phyloP scores from a whole-genome alignment of 2,329 filamentous ascomycete genomes.

The Colletotrichum tabaci region DNA sequence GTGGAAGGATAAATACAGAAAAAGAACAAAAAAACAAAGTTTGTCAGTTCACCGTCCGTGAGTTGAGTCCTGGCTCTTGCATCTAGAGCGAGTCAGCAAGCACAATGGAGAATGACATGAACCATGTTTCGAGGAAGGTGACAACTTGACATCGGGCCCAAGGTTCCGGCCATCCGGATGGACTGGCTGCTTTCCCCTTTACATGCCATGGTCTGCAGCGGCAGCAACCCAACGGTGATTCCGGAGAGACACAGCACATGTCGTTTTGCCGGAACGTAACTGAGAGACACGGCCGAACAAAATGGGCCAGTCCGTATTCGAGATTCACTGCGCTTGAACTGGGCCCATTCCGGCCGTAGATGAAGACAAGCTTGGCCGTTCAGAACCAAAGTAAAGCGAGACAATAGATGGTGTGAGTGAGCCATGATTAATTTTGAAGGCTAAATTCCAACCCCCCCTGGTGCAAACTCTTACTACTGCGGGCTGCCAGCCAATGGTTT shows the following conservation, averaged over 20 bases:
- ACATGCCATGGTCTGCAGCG: neutral
- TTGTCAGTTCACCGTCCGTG: neutral
- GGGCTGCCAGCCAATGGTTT: neutral
- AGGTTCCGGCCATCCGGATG: neutral
- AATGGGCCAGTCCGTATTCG: neutral
- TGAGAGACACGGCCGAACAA: neutral
- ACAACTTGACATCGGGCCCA: neutral
- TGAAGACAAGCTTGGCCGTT: no score
- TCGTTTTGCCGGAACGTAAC: neutral
- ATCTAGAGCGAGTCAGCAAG: neutral
- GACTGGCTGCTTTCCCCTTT: neutral
- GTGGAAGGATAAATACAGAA: no score
- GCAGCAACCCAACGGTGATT: neutral
- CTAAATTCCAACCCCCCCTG: neutral
- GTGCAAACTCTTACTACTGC: neutral
- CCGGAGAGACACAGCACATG: neutral
- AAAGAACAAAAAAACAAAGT: neutral
- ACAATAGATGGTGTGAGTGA: neutral
- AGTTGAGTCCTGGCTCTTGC: neutral
- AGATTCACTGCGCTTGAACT: neutral
- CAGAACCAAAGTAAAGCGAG: neutral
- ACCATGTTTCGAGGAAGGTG: neutral
- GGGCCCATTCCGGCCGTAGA: neutral
- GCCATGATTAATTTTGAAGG: neutral
- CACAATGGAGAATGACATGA: no score